phyloP scores from a whole-genome alignment of 2,329 filamentous ascomycete genomes.

The Calonectria multiphialidica region DNA sequence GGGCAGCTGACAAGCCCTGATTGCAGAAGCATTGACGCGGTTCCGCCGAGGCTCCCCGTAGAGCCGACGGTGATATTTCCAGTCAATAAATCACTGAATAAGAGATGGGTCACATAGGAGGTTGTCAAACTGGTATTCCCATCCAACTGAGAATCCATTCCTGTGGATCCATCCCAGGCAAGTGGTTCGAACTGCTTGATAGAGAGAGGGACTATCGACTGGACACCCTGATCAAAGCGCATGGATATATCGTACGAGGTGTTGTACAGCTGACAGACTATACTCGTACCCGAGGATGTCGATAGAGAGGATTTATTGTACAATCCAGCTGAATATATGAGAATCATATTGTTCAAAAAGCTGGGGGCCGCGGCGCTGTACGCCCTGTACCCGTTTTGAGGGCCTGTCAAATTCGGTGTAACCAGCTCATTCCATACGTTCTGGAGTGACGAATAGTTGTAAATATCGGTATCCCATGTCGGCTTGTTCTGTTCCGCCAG shows the following conservation, averaged over 20 bases:
- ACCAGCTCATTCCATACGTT: neutral
- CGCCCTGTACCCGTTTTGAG: neutral
- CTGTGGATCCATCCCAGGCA: neutral
- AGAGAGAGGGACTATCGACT: neutral
- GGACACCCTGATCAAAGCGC: neutral
- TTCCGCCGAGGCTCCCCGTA: neutral
- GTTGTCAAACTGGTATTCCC: neutral
- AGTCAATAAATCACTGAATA: neutral
- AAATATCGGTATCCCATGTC: neutral
- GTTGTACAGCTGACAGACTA: neutral
- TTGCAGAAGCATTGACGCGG: neutral
- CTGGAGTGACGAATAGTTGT: neutral
- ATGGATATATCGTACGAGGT: neutral
- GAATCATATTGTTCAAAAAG: slow-evolving; percentile 1
- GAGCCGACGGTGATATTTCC: neutral
- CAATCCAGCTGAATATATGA: neutral
- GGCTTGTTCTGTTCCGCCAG: neutral
- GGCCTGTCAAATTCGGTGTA: neutral
- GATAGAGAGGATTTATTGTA: neutral
- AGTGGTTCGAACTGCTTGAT: neutral
- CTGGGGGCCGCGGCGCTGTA: neutral
- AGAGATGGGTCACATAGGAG: neutral
- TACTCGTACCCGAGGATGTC: neutral
- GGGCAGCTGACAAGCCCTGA: neutral
- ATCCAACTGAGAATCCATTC: neutral